Conservation (phyloP, 371 early-diverging fungal species). For the Mortierella sp. region DNA sequence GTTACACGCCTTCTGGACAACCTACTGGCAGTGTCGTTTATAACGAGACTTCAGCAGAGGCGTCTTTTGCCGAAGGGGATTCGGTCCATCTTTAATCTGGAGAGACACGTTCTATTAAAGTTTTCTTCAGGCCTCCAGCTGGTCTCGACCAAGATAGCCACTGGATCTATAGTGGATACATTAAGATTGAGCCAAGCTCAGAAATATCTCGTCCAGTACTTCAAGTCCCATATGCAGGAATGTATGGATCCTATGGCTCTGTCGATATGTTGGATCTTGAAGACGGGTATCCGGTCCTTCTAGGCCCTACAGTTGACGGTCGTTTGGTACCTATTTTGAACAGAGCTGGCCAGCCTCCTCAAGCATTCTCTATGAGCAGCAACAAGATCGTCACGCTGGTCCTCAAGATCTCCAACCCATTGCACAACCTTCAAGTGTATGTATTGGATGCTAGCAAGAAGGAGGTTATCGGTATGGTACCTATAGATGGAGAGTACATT, state of each 20-base stretch:
- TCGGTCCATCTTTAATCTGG: constrained; percentile 14
- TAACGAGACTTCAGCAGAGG: constrained; percentile 12
- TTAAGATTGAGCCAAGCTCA: constrained; percentile 27
- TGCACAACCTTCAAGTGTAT: constrained; percentile 31
- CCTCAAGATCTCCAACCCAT: constrained; percentile 47
- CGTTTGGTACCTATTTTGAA: constrained; percentile 18
- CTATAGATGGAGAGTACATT: constrained; percentile 33
- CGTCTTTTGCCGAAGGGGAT: background rate
- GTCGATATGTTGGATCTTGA: constrained; percentile 41
- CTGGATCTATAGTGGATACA: constrained; percentile 50
- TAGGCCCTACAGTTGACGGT: constrained; percentile 25
- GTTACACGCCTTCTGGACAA: constrained; percentile 42
- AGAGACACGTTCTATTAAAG: constrained; percentile 7
- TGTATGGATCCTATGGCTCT: constrained; percentile 43
- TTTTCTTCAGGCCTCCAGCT: constrained; percentile 21
- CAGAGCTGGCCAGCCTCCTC: background rate
- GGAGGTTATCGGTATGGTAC: constrained; percentile 25
- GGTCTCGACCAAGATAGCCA: constrained; percentile 24
- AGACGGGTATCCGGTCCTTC: constrained; percentile 31
- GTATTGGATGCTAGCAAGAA: constrained; percentile 14
- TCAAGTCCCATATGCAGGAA: constrained; percentile 45
- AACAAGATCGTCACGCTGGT: constrained; percentile 23
- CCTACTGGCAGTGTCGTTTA: constrained; percentile 27
- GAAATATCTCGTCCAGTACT: constrained; percentile 22
- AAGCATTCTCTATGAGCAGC: constrained; percentile 28